These are phyloP conservation scores for Acer saccharum DNA, from an alignment of 345 rosid species.

Conservation along the genomic window DNA sequence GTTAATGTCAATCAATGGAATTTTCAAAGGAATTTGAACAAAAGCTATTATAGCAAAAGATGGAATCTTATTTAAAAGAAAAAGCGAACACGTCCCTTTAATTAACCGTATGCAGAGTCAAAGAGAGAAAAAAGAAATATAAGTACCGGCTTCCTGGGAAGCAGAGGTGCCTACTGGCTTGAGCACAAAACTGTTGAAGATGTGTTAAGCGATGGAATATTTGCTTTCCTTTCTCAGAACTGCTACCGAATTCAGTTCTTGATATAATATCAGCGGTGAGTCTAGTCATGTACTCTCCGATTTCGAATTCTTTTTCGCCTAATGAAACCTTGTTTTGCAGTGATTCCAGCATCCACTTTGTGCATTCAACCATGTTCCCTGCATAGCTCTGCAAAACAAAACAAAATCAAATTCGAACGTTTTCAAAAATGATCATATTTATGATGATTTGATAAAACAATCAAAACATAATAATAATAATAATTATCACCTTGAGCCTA, in stretches of 20 bases:
- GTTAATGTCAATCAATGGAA: neutral
- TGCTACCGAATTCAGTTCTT: slow-evolving; percentile 77
- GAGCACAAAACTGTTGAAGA: slow-evolving; percentile 76
- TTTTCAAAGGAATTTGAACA: too few relatives aligned
- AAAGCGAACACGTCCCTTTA: neutral
- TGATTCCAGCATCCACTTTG: slow-evolving; percentile 55
- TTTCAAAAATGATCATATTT: neutral
- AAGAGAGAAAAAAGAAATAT: neutral
- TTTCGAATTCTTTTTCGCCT: slow-evolving; percentile 76
- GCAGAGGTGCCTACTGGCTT: slow-evolving; percentile 79
- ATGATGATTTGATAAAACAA: too few relatives aligned
- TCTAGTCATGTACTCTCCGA: slow-evolving; percentile 67
- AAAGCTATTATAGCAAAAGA: neutral
- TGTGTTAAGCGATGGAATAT: slow-evolving; percentile 63
- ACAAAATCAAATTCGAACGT: neutral
- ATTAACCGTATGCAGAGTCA: neutral
- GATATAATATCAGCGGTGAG: slow-evolving; percentile 90
- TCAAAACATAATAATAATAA: too few relatives aligned
- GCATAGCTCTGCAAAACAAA: slow-evolving; percentile 57
- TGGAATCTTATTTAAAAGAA: slow-evolving; percentile 17
- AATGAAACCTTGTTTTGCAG: slow-evolving; percentile 45
- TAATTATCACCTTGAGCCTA: slow-evolving; percentile 51
- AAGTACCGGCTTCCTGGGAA: slow-evolving; percentile 87
- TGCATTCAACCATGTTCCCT: slow-evolving; percentile 85
- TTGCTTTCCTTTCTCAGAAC: slow-evolving; percentile 80